Base-by-base conservation (phyloP, 2,329 filamentous ascomycete genomes). In the Fusarium sororula region DNA sequence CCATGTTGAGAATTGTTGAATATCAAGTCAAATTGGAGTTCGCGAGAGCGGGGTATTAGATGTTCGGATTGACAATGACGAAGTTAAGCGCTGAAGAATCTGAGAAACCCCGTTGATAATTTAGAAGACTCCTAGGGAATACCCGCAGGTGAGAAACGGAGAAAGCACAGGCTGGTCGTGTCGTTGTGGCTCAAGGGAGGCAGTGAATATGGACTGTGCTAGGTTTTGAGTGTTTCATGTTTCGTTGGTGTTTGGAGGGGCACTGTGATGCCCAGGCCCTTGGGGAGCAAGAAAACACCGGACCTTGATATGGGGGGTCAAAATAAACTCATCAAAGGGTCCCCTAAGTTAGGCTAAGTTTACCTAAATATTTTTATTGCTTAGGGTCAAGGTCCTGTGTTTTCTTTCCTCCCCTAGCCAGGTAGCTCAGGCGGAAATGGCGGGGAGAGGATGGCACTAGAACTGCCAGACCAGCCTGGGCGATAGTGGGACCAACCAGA, bases 201-300 rank as follows among this genome's bases (percentile, higher is more conserved):
- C 55, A 74, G 58, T 62, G 55, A 47, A 45, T 60, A 39, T 56
- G 63, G 47, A 72, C 63, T 57, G 53, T 45, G 48, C 47, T 54
- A 37, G 32, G 32, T 39, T 42, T 62, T 53, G 39, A 53, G 35
- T 61, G 63, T 51, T 59, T 58, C 35, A 30, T 42, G 60, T 47
- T 74, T 63, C 51, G 51, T 64, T 42, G 55, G 63, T 68, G 65
- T 70, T 73, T 75, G 67, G 71, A 74, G 71, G 71, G 70, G 70
- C 48, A 57, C 41, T 66, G 61, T 56, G 44, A 54, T 54, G 39
- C 64, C 58, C 58, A 74, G 54, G 37, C 24, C 24, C 24, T 26
- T 26, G 24, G 24, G 24, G 24, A 26, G 24, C 24, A 26, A 26
- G 24, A 26, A 26, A 26, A 26, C 24, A 26, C 24, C 24, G 24